Percentiles rank a stretch among this genome's conserved stretches.
phyloP scores from a whole-genome alignment of 371 early-diverging fungal genomes.

The Rhizopus arrhizus region DNA sequence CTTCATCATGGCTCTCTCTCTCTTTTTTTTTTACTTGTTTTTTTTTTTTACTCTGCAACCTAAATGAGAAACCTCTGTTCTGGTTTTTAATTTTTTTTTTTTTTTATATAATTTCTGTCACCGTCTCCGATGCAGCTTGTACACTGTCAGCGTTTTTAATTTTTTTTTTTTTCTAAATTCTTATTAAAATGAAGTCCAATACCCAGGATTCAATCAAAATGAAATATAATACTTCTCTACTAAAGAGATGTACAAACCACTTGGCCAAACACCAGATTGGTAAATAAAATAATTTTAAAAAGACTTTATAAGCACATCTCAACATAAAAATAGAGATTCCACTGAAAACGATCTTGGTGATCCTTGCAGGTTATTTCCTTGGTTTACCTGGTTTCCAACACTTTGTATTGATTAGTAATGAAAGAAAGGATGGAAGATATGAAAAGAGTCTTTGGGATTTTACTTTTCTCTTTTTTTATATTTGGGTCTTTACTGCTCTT shows the following conservation, averaged over 20 bases:
- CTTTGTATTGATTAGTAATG: slow-evolving; percentile 54
- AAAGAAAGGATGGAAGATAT: slow-evolving; percentile 45
- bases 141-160: neutral
- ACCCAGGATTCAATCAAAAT: slow-evolving; percentile 2
- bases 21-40: neutral
- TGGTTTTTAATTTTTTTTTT: slow-evolving; percentile 5
- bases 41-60: neutral
- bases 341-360: slow-evolving; percentile 31
- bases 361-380: slow-evolving; percentile 37
- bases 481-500: slow-evolving; percentile 63
- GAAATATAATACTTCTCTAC: neutral
- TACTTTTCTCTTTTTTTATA: slow-evolving; percentile 61
- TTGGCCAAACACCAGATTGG: slow-evolving; percentile 47
- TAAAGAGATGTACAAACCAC: slow-evolving; percentile 15
- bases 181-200: slow-evolving; percentile 1
- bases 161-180: slow-evolving; percentile 3
- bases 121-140: no score
- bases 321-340: slow-evolving; percentile 30
- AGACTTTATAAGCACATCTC: neutral
- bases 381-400: slow-evolving; percentile 42
- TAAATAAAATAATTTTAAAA: slow-evolving; percentile 5
- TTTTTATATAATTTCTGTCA: neutral
- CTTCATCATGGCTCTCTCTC: neutral
- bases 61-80: neutral
- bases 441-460: slow-evolving; percentile 60